Percentiles rank a stretch among this genome's conserved stretches.
Conservation (phyloP, 2,329 filamentous ascomycete species). For the Aspergillus costaricaensis region DNA sequence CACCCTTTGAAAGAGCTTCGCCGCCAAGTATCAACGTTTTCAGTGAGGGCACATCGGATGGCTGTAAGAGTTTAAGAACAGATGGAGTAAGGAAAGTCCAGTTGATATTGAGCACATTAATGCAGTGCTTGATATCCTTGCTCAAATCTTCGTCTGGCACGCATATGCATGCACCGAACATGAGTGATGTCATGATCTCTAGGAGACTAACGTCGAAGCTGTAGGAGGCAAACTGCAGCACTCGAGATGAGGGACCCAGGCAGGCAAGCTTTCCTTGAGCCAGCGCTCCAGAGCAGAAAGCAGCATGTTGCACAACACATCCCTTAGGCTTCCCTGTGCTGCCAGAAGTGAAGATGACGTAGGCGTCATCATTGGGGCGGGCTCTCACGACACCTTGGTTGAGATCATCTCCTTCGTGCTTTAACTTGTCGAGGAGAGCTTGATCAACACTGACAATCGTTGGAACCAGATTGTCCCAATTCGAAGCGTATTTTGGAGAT, state of each 20-base stretch:
- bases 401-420: neutral
- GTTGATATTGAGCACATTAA: conserved; percentile 50
- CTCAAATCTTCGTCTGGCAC: conserved; percentile 53
- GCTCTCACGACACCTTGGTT: neutral
- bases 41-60: conserved; percentile 14
- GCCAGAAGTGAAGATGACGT: conserved; percentile 75
- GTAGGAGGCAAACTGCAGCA: conserved; percentile 48
- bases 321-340: conserved; percentile 86
- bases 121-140: conserved; percentile 28
- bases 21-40: conserved; percentile 14
- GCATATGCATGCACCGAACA: conserved; percentile 58
- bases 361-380: conserved; percentile 50
- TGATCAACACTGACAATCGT: conserved; percentile 68
- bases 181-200: conserved; percentile 54
- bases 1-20: conserved; percentile 13
- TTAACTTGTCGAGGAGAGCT: conserved; percentile 36
- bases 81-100: conserved; percentile 23
- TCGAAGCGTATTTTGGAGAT: conserved; percentile 1
- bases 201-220: conserved; percentile 52
- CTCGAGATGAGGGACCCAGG: conserved; percentile 28
- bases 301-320: conserved; percentile 71
- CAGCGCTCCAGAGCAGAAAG: conserved; percentile 13
- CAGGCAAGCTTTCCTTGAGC: conserved; percentile 25
- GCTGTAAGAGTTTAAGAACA: conserved; percentile 12
- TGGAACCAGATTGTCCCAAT: neutral